Evolutionary conservation across 805 yeast genomes (phyloP).

Genomic region (Ogataea corticis): DNA sequence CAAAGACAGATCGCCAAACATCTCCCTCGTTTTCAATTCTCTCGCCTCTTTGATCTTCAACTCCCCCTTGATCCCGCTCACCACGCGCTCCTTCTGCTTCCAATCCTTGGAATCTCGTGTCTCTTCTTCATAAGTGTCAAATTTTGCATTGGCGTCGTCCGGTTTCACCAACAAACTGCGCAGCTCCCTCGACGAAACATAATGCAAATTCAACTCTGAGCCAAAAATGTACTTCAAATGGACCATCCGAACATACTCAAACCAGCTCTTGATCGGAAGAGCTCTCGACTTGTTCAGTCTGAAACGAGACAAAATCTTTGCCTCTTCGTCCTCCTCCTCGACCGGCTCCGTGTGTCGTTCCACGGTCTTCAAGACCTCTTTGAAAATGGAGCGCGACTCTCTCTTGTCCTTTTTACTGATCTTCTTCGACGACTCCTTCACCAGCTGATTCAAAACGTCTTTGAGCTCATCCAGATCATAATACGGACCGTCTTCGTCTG

Average conservation of each 20-base stretch:
- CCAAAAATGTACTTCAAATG: conserved; percentile 53
- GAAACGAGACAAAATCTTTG: conserved; percentile 32
- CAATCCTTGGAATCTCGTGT: conserved; percentile 14
- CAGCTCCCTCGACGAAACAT: conserved; percentile 34
- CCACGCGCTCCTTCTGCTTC: conserved; percentile 18
- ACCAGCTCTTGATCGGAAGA: conserved; percentile 52
- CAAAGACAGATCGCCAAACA: conserved; percentile 24
- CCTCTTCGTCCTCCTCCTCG: conserved; percentile 10
- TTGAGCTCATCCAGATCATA: conserved; percentile 51
- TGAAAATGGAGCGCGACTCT: conserved; percentile 57
- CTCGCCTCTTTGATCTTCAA: conserved; percentile 28
- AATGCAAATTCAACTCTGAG: conserved; percentile 51
- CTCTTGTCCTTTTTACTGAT: conserved; percentile 64
- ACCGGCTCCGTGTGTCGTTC: conserved; percentile 35
- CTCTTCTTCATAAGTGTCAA: conserved; percentile 14
- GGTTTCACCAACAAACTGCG: conserved; percentile 25
- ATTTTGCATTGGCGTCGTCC: conserved; percentile 10
- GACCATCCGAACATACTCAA: conserved; percentile 46
- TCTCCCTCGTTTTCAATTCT: conserved; percentile 23
- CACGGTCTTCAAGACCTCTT: conserved; percentile 55
- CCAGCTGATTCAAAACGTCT: conserved; percentile 41
- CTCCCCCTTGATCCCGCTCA: conserved; percentile 27
- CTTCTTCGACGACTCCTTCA: conserved; percentile 54
- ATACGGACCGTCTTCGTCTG: conserved; percentile 47
- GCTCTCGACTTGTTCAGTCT: conserved; percentile 46